Base-by-base conservation (phyloP, 2,329 filamentous ascomycete genomes). In the Stachybotrys chartarum region DNA sequence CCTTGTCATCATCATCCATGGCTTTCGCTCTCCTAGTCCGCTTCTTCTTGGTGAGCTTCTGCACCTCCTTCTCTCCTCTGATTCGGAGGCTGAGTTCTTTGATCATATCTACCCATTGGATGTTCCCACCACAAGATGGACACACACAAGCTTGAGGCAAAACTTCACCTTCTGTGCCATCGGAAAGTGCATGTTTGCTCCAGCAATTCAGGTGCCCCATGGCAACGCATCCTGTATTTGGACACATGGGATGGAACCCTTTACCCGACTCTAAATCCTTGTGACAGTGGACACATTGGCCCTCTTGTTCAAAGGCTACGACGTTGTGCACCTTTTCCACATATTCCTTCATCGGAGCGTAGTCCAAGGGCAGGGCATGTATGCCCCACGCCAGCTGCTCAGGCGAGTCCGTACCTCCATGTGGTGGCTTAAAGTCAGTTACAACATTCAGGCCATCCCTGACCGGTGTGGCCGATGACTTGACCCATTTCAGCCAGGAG, bases 71-170 rank as follows among this genome's bases (percentile, higher is more conserved):
- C 54, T 79, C 71, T 1, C 87, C 91, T 30, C 90, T 80, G 42
- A 83, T 75, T 35, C 93, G 80, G 51, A 96, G 72, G 52, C 81
- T 94, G 62, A 96, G 71, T 67, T 96, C 92, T 66, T 85, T 92
- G 74, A 95, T 87, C 72, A 97, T 82, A 51, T 88, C 82, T 0
- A 78, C 76, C 93, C 93, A 97, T 52, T 77, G 68, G 2, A 91
- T 72, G 5, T 75, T 70, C 0, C 76, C 75, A 1, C 77, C 71
- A 66, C 93, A 97, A 18, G 73, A 73, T 0, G 90, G 90, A 71
- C 93, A 97, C 2, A 64, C 70, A 3, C 91, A 91, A 39, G 77
- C 67, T 1, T 81, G 75, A 0, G 93, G 93, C 1, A 96, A 65
- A 1, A 96, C 63, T 3, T 74, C 70, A 4, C 72, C 70, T 0